Base-by-base conservation (phyloP, 495 filamentous ascomycete genomes). In the Hyphodiscus hymeniophilus region DNA sequence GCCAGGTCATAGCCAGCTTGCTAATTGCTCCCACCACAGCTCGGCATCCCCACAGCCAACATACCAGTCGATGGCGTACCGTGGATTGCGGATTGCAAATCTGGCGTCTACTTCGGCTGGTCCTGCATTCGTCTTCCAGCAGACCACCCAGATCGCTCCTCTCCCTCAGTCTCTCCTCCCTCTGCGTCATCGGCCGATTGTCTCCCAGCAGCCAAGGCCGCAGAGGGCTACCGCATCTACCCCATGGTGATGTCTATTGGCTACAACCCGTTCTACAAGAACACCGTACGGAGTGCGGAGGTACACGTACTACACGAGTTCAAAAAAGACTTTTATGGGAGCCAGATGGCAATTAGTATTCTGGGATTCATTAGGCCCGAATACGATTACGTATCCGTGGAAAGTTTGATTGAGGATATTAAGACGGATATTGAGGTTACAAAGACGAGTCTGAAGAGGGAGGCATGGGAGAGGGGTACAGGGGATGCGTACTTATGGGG, bases 41-140 rank as follows among this genome's bases (percentile, higher is more conserved):
- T 98, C 48, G 89, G 91, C 47, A 96, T 97, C 65, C 92, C 92
- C 2, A 98, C 92, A 0, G 92, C 92, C 57, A 98, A 98, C 69
- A 90, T 98, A 53, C 89, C 92, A 33, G 73, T 94, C 47, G 80
- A 83, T 45, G 80, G 79, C 7, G 66, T 86, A 30, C 79, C 81
- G 15, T 89, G 87, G 59, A 78, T 94, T 59, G 69, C 76, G 7
- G 72, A 78, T 43, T 69, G 87, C 26, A 71, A 76, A 22, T 84
- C 79, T 17, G 92, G 92, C 35, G 83, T 98, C 15, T 97, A 98
- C 67, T 96, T 86, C 60, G 92, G 92, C 45, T 95, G 84, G 64
- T 87, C 87, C 0, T 75, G 86, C 0, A 72, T 89, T 32, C 60
- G 65, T 15, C 66, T 89, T 2, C 70, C 71, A 0, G 0, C 54